Conservation (phyloP, 2,329 filamentous ascomycete genomes). For the Raffaelea albimanens region DNA sequence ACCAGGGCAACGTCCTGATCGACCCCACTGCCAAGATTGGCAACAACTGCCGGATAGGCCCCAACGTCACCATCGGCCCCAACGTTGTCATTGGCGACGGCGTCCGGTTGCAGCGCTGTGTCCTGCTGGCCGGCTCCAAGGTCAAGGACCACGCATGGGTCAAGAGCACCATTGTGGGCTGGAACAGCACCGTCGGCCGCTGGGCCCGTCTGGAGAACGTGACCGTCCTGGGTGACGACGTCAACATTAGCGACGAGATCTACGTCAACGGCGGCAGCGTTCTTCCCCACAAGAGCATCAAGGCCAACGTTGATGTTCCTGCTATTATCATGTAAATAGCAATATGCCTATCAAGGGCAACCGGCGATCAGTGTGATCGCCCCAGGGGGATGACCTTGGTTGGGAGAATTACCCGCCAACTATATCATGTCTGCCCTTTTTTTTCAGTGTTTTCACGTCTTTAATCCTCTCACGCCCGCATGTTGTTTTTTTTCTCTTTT, state of each 20-base stretch:
- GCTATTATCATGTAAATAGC: conserved; percentile 55
- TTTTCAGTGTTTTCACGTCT: background rate
- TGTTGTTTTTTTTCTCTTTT: background rate
- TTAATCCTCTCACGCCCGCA: background rate
- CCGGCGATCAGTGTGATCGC: no score
- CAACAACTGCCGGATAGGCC: conserved; percentile 96
- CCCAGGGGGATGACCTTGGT: no score
- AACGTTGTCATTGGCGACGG: conserved; percentile 89
- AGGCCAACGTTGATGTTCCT: conserved; percentile 83
- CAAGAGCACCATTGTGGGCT: conserved; percentile 96
- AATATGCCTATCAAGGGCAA: no score
- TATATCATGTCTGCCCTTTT: no score
- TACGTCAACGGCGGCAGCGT: conserved; percentile 97
- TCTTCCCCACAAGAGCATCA: conserved; percentile 97
- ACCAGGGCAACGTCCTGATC: conserved; percentile 92
- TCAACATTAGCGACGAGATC: conserved; percentile 95
- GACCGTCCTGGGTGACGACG: conserved; percentile 93
- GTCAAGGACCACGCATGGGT: conserved; percentile 99
- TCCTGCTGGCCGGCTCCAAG: conserved; percentile 80
- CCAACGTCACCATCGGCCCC: conserved; percentile 92
- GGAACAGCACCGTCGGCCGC: conserved; percentile 91
- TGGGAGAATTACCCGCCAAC: no score
- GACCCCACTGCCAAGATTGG: conserved; percentile 92
- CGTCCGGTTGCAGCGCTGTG: conserved; percentile 86
- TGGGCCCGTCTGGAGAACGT: conserved; percentile 98